A percentile compares a stretch with the other conserved stretches of the same genome.
phyloP scores from a whole-genome alignment of 1,284 basidiomycete genomes.

The Pyrrhoderma noxium region DNA sequence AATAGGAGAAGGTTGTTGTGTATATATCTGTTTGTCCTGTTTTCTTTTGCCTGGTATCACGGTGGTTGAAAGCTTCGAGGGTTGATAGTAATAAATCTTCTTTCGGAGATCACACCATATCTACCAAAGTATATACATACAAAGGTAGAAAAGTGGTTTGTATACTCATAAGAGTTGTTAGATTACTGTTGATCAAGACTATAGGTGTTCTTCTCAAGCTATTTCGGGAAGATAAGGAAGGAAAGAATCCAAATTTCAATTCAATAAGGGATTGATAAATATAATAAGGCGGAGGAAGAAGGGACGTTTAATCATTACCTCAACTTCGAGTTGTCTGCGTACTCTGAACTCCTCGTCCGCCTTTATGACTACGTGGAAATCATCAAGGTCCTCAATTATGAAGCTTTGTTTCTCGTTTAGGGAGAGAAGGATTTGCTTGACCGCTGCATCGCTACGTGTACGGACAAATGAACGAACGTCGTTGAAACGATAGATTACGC shows the following conservation, averaged over 20 bases:
- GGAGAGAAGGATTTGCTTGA: conserved; percentile 80
- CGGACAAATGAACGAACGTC: no score
- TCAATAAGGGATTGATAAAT: background rate
- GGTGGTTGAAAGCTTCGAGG: no score
- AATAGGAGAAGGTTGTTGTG: background rate
- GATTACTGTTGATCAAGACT: conserved; percentile 12
- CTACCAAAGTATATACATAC: background rate
- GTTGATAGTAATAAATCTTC: no score
- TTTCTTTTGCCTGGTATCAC: no score
- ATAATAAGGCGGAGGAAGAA: background rate
- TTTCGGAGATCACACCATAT: no score
- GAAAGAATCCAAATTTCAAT: background rate
- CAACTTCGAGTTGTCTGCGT: conserved; percentile 62
- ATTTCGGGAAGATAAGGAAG: background rate
- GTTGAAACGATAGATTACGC: background rate
- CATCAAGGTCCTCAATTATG: conserved; percentile 84
- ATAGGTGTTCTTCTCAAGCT: conserved; percentile 18
- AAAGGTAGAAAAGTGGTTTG: background rate
- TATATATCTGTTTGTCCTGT: background rate
- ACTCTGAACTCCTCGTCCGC: conserved; percentile 75
- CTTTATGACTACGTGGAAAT: conserved; percentile 77
- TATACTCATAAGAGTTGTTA: background rate
- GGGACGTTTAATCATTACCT: conserved; percentile 60
- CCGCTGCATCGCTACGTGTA: conserved; percentile 70
- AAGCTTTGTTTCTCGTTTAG: conserved; percentile 77